Evolutionary conservation across 768 basidiomycete genomes (phyloP), one percentile per base, ranked within the genome.

Genomic region (Rhodotorula babjevae): DNA sequence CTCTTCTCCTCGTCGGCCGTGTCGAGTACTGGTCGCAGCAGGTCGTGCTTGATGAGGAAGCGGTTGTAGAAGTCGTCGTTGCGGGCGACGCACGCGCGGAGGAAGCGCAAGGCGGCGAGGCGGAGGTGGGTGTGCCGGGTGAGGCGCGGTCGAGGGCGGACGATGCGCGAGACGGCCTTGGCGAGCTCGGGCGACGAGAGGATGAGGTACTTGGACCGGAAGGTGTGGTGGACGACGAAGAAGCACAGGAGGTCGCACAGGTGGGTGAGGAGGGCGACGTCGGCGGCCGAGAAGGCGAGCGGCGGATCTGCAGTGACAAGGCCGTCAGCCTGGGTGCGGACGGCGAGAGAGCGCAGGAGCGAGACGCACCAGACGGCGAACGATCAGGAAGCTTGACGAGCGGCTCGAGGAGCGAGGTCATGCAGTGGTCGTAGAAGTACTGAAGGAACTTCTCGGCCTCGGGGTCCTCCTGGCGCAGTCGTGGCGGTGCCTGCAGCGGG

Each of bases 71-170:
- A 84, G 72, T 83, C 82, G 68, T 82, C 83, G 76, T 89, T 89
- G 75, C 89, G 86, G 79, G 88, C 89, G 25, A 98, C 85, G 77
- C 90, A 87, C 65, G 90, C 85, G 65, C 92, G 89, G 84, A 95
- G 92, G 83, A 91, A 93, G 47, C 94, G 90, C 80, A 99, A 89
- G 21, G 93, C 88, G 79, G 91, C 96, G 80, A 96, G 87, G 49
- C 92, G 88, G 56, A 98, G 85, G 79, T 96, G 91, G 80, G 98
- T 98, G 80, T 96, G 93, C 78, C 87, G 87, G 62, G 87, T 86
- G 73, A 86, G 87, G 65, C 97, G 84, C 52, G 98, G 83, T 9
- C 87, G 86, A 52, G 90, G 71, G 72, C 86, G 88, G 65, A 98
- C 84, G 56, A 99, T 83, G 16, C 87, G 86, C 53, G 90, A 90